These are phyloP conservation scores for Aspergillus pseudotamarii DNA, from an alignment of 2,329 filamentous ascomycete genomes.

Conservation along the genomic window DNA sequence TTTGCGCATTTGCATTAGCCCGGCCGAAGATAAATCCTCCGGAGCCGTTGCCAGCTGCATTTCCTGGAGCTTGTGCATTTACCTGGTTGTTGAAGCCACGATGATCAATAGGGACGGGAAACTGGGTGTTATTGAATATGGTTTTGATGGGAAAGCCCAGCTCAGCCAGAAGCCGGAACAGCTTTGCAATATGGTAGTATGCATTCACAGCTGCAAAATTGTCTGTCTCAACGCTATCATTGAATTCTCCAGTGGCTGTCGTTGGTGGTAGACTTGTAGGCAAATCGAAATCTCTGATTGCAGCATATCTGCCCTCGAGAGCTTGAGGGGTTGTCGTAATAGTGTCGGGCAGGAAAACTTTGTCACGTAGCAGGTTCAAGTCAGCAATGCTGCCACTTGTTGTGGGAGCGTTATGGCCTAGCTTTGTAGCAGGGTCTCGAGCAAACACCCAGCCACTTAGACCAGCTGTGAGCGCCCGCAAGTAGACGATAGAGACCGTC, in stretches of 20 bases:
- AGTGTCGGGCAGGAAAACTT: background rate
- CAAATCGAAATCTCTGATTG: background rate
- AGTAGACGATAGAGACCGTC: background rate
- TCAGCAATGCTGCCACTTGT: background rate
- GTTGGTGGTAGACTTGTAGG: background rate
- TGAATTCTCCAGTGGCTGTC: background rate
- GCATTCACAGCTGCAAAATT: background rate
- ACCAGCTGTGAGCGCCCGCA: background rate
- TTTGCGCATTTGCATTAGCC: background rate
- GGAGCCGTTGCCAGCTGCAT: background rate
- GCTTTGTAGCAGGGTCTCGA: background rate
- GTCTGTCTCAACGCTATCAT: background rate
- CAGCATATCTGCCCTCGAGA: background rate
- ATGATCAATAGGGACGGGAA: background rate
- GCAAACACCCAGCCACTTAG: background rate
- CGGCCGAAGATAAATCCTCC: background rate
- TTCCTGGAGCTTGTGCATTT: background rate
- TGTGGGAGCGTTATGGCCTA: background rate
- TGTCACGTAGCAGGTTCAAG: background rate
- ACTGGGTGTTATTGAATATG: background rate
- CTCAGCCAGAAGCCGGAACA: background rate
- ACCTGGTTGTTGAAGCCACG: background rate
- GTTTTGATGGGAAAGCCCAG: background rate
- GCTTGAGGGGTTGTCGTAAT: background rate
- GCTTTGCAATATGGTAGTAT: background rate